Evolutionary conservation across 306 rosid genomes (phyloP).

Genomic region (Gynostemma pentaphyllum): DNA sequence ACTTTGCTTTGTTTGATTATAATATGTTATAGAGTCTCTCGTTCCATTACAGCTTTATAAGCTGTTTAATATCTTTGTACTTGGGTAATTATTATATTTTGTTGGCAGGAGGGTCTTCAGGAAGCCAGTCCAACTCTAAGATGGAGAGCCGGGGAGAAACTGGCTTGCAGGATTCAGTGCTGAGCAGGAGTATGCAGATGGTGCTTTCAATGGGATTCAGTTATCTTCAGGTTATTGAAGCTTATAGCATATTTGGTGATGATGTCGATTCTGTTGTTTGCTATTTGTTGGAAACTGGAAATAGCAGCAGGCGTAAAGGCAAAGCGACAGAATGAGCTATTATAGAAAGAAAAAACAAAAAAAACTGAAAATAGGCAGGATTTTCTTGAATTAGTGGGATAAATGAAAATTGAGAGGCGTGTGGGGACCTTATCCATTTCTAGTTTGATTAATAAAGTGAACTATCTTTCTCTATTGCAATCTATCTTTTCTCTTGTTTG

Average conservation of each 20-base stretch:
- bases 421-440: no score
- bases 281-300: slow-evolving; percentile 71
- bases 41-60: no score
- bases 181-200: slow-evolving; percentile 56
- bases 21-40: no score
- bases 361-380: no score
- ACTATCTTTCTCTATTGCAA: no score
- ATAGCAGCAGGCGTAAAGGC: slow-evolving; percentile 75
- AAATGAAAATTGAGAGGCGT: no score
- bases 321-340: slow-evolving; percentile 67
- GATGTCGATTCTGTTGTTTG: slow-evolving; percentile 90
- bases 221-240: slow-evolving; percentile 77
- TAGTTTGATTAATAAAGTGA: no score
- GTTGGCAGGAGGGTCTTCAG: slow-evolving; percentile 63
- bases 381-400: no score
- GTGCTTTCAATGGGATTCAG: slow-evolving; percentile 84
- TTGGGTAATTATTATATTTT: no score
- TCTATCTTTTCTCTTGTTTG: no score
- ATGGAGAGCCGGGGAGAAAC: slow-evolving; percentile 28
- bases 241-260: slow-evolving; percentile 87
- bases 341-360: not conserved
- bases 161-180: slow-evolving; percentile 20
- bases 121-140: slow-evolving; percentile 35
- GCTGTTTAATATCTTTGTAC: no score
- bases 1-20: not conserved